These are phyloP conservation scores for Candida tibetensis DNA, from an alignment of 805 yeast genomes.

Conservation along the genomic window DNA sequence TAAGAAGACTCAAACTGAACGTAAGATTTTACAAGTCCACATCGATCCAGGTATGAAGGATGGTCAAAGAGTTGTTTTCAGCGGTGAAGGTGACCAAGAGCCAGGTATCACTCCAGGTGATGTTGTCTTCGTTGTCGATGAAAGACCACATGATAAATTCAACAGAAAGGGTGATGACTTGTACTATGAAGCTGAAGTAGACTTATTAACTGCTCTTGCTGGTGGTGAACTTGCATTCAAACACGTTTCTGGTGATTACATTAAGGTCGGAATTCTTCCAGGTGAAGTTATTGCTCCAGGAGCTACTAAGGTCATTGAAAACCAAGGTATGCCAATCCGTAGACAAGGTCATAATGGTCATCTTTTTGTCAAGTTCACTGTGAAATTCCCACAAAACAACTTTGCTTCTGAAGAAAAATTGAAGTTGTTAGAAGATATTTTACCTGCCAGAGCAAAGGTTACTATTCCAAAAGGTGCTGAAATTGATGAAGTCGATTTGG, in stretches of 20 bases:
- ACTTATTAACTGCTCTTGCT: slow-evolving; percentile 89
- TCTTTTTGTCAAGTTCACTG: slow-evolving; percentile 77
- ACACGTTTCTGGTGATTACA: slow-evolving; percentile 89
- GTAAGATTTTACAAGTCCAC: slow-evolving; percentile 91
- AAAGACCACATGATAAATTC: slow-evolving; percentile 80
- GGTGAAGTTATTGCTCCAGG: slow-evolving; percentile 94
- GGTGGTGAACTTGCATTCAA: slow-evolving; percentile 90
- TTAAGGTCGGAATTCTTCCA: slow-evolving; percentile 77
- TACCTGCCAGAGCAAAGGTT: slow-evolving; percentile 71
- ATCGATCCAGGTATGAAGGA: slow-evolving; percentile 96
- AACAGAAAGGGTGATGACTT: slow-evolving; percentile 89
- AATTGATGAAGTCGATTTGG: slow-evolving; percentile 76
- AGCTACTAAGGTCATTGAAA: slow-evolving; percentile 72
- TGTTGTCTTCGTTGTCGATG: slow-evolving; percentile 86
- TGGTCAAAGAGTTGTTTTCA: slow-evolving; percentile 86
- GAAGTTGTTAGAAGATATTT: slow-evolving; percentile 65
- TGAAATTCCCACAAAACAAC: slow-evolving; percentile 80
- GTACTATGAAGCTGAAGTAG: slow-evolving; percentile 80
- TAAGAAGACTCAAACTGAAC: slow-evolving; percentile 80
- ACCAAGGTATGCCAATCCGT: slow-evolving; percentile 96
- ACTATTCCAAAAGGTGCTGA: slow-evolving; percentile 68
- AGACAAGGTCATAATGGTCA: slow-evolving; percentile 88
- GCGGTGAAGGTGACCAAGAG: slow-evolving; percentile 97
- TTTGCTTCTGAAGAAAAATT: slow-evolving; percentile 75
- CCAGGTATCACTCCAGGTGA: slow-evolving; percentile 96